Evolutionary conservation across 2,329 filamentous ascomycete genomes (phyloP), one percentile per base, ranked within the genome.

Genomic region (Leptosphaerulina australis): DNA sequence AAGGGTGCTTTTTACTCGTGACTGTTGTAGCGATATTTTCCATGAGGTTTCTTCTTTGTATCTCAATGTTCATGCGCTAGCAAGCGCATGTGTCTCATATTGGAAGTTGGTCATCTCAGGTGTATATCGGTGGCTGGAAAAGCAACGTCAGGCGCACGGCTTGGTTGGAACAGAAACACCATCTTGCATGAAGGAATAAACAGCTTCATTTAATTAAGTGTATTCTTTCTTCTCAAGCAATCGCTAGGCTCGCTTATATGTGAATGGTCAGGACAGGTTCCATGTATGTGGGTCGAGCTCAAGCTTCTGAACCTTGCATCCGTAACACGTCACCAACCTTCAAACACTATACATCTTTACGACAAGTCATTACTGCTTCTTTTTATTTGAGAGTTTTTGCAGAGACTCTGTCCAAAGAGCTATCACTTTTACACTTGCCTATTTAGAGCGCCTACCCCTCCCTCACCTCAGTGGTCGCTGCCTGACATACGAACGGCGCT

Each of bases 1-100:
- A 87, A 87, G 74, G 84, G 84, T 44, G 82, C 83, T 14, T 88
- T 88, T 66, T 85, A 87, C 71, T 85, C 83, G 44, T 86, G 73
- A 78, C 37, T 44, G 24, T 33, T 48, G 52, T 31, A 46, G 51
- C 39, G 10, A 21, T 47, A 37, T 61, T 50, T 38, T 17, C 31
- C 41, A 4, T 15, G 7, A 17, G 20, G 10, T 38, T 45, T 21
- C 12, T n/a, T 34, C 36, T 10, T 44, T 61, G 53, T 30, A 54
- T 44, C 47, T 45, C 25, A 39, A 35, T 46, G 18, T 35, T 40
- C 33, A 24, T 41, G 41, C 48, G 41, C 37, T 30, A 33, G 15
- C 15, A 41, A 37, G 39, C 44, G 48, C 48, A 44, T 38, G n/a
- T 45, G 17, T 46, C 30, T 50, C 17, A 50, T 45, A 39, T 38